Evolutionary conservation across 306 rosid genomes (phyloP).

Genomic region (Arachis hypogaea): DNA sequence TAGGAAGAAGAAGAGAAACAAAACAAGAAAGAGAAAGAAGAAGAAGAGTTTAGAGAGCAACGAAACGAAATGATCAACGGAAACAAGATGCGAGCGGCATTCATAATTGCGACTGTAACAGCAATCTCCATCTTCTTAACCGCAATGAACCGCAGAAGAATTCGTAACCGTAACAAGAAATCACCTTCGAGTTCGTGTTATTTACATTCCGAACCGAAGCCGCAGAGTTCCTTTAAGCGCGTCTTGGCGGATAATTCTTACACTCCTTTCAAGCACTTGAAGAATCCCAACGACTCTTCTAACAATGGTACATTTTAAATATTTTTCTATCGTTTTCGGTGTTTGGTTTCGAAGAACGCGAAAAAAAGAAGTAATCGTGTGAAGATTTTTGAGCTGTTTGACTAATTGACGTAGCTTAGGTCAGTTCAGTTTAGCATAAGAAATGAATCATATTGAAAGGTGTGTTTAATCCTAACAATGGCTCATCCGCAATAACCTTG

Average conservation of each 20-base stretch:
- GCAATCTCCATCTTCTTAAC: constrained; percentile 61
- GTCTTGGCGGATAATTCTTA: constrained; percentile 79
- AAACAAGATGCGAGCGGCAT: constrained; percentile 48
- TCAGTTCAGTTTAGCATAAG: constrained; percentile 10
- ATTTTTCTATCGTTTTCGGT: background rate
- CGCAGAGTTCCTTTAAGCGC: constrained; percentile 72
- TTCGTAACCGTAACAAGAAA: constrained; percentile 39
- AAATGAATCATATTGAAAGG: background rate
- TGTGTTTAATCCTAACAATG: constrained; percentile 14
- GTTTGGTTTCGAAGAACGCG: constrained; percentile 24
- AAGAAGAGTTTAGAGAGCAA: background rate
- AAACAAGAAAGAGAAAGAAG: background rate
- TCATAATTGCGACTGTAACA: constrained; percentile 56
- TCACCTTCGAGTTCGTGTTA: constrained; percentile 56
- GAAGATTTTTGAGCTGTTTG: background rate
- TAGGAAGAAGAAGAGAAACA: background rate
- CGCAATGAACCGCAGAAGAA: constrained; percentile 46
- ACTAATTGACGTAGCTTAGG: constrained; percentile 24
- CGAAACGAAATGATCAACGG: constrained; percentile 41
- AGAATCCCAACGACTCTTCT: constrained; percentile 40
- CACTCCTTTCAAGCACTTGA: constrained; percentile 70
- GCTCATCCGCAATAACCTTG: background rate
- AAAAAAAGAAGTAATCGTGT: background rate
- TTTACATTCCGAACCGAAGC: constrained; percentile 66
- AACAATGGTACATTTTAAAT: constrained; percentile 31